phyloP scores from a whole-genome alignment of 2,329 filamentous ascomycete genomes.

The Sclerotinia nivalis region DNA sequence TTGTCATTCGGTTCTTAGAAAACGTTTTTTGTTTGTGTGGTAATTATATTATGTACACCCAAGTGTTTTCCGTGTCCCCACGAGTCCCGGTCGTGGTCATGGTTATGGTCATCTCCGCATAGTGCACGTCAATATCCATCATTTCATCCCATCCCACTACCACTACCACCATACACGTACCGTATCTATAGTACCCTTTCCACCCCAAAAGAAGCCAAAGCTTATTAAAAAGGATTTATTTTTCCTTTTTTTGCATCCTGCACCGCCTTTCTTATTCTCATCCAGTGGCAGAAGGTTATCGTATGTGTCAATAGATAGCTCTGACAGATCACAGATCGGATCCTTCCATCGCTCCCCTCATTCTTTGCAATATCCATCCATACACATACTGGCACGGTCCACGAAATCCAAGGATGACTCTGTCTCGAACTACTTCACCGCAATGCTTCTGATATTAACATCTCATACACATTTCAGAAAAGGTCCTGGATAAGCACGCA shows the following conservation, averaged over 20 bases:
- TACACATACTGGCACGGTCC: constrained; percentile 12
- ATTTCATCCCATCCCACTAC: not conserved
- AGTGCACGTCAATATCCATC: not conserved
- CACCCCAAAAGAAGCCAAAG: constrained; percentile 12
- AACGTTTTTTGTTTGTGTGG: not conserved
- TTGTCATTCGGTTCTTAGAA: not conserved
- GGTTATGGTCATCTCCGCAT: constrained; percentile 20
- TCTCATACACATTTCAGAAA: constrained; percentile 16
- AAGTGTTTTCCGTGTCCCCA: constrained; percentile 18
- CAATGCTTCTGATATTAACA: constrained; percentile 23
- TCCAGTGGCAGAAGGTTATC: not conserved
- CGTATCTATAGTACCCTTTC: constrained; percentile 14
- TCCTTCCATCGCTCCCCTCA: constrained; percentile 1
- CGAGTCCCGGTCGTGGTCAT: constrained; percentile 17
- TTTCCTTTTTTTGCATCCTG: constrained; percentile 9
- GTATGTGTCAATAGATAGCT: constrained; percentile 1
- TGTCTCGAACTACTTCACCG: constrained; percentile 15
- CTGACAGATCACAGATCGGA: constrained; percentile 1
- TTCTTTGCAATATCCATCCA: not conserved
- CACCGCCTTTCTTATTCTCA: constrained; percentile 14
- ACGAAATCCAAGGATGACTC: constrained; percentile 19
- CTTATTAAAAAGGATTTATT: constrained; percentile 1
- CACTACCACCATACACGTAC: not conserved
- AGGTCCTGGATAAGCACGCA: constrained; percentile 17
- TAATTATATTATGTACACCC: constrained; percentile 6